phyloP scores from a whole-genome alignment of 2,329 filamentous ascomycete genomes.

The Ceratocystis eucalypticola region DNA sequence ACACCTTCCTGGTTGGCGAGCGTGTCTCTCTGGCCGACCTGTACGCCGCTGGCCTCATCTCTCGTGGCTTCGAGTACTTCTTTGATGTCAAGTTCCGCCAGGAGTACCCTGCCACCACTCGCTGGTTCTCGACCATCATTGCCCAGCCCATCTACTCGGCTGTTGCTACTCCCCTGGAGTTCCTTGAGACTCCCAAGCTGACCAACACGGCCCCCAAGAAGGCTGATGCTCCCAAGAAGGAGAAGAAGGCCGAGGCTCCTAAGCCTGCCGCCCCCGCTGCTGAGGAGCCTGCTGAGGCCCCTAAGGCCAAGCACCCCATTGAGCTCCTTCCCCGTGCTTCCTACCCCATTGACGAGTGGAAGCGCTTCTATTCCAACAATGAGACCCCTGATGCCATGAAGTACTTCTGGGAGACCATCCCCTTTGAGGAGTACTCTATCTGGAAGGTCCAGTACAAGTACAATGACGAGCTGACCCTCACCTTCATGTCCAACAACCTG shows the following conservation, averaged over 20 bases:
- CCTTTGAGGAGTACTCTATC: slow-evolving; percentile 88
- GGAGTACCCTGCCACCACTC: slow-evolving; percentile 70
- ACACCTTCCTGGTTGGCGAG: slow-evolving; percentile 97
- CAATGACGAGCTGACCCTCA: slow-evolving; percentile 91
- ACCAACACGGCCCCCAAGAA: slow-evolving; percentile 63
- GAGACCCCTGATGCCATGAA: slow-evolving; percentile 75
- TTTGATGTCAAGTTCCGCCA: slow-evolving; percentile 82
- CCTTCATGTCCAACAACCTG: slow-evolving; percentile 98
- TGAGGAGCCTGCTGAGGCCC: slow-evolving; percentile 39
- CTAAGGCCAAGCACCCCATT: slow-evolving; percentile 94
- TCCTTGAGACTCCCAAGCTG: slow-evolving; percentile 71
- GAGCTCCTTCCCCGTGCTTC: slow-evolving; percentile 69
- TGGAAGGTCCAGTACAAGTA: slow-evolving; percentile 98
- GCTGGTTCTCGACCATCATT: slow-evolving; percentile 90
- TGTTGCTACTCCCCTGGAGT: slow-evolving; percentile 59
- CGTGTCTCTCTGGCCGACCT: slow-evolving; percentile 92
- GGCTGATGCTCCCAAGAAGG: slow-evolving; percentile 52
- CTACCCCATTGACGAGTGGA: slow-evolving; percentile 88
- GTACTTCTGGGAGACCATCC: slow-evolving; percentile 97
- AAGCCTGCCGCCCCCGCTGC: slow-evolving; percentile 31
- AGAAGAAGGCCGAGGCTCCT: slow-evolving; percentile 26
- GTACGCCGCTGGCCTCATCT: slow-evolving; percentile 65
- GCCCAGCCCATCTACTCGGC: slow-evolving; percentile 85
- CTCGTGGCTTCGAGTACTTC: slow-evolving; percentile 84
- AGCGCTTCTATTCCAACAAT: slow-evolving; percentile 96